Evolutionary conservation across 163 green algal species (phyloP).

Genomic region (Scenedesmus sp.): DNA sequence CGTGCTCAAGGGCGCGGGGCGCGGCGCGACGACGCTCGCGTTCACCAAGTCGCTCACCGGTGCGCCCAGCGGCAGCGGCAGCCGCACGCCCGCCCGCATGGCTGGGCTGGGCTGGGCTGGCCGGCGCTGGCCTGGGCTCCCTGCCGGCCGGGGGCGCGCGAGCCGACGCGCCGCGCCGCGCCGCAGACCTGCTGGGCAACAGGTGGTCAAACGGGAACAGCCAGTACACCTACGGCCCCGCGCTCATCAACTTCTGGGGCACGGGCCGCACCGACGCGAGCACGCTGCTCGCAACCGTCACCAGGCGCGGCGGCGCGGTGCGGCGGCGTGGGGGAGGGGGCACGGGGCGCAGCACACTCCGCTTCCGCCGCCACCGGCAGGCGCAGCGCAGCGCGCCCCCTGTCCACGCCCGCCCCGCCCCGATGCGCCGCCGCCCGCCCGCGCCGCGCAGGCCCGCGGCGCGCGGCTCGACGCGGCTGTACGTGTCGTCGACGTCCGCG

Average conservation of each 20-base stretch:
- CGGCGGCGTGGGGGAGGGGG: not conserved
- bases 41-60: constrained; percentile 29
- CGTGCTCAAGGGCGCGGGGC: constrained; percentile 14
- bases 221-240: constrained; percentile 43
- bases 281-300: constrained; percentile 24
- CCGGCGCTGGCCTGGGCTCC: too few species aligned
- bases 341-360: not conserved
- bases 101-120: too few species aligned
- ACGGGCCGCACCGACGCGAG: constrained; percentile 22
- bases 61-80: too few species aligned
- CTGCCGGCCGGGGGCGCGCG: too few species aligned
- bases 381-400: too few species aligned
- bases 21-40: constrained; percentile 20
- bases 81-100: too few species aligned
- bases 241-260: constrained; percentile 41
- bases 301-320: not conserved
- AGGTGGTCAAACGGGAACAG: constrained; percentile 36
- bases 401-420: not conserved
- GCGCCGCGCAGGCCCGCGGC: constrained; percentile 13
- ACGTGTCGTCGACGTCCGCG: constrained; percentile 18
- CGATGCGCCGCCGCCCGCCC: not conserved
- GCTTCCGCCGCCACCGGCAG: too few species aligned
- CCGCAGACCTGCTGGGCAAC: constrained; percentile 8
- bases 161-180: too few species aligned
- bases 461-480: constrained; percentile 23